Conservation (phyloP, 108 stramenopile species). For the Chaetoceros tenuissimus region DNA sequence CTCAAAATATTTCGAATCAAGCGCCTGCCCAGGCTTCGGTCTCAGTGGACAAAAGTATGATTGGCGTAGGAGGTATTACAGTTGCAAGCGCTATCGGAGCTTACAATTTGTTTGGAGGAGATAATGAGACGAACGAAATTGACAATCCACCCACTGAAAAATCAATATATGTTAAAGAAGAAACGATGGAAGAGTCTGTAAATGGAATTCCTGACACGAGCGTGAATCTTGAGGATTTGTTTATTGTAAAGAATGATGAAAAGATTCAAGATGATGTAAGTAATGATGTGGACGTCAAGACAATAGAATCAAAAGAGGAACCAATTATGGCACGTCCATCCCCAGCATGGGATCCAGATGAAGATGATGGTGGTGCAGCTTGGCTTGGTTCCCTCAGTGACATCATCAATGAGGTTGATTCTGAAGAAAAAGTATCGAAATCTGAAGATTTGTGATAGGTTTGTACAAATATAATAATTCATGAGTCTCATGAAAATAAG, state of each 20-base stretch:
- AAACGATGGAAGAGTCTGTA: not conserved
- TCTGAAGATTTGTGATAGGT: too few species aligned
- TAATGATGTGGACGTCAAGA: too few species aligned
- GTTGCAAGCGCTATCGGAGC: constrained; percentile 2
- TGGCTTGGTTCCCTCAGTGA: constrained; percentile 17
- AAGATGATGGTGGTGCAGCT: constrained; percentile 7
- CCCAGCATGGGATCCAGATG: not conserved
- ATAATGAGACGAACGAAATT: constrained; percentile 1
- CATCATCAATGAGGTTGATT: constrained; percentile 17
- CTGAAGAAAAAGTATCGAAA: too few species aligned
- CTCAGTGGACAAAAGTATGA: not conserved
- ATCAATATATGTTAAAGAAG: not conserved
- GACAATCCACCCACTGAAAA: not conserved
- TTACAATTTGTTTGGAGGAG: not conserved
- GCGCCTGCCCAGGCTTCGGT: not conserved
- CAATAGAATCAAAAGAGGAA: not conserved
- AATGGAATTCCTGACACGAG: not conserved
- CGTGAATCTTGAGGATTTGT: not conserved
- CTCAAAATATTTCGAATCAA: not conserved
- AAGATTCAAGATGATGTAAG: constrained; percentile 1
- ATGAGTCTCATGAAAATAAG: too few species aligned
- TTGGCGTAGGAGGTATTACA: not conserved
- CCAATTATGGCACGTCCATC: not conserved
- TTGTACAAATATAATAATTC: too few species aligned
- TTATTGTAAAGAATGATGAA: constrained; percentile 1